Percentiles rank a stretch among this genome's conserved stretches.
These are phyloP conservation scores for Cytospora piceicola DNA, from an alignment of 2,329 filamentous ascomycete species.

Conservation along the genomic window DNA sequence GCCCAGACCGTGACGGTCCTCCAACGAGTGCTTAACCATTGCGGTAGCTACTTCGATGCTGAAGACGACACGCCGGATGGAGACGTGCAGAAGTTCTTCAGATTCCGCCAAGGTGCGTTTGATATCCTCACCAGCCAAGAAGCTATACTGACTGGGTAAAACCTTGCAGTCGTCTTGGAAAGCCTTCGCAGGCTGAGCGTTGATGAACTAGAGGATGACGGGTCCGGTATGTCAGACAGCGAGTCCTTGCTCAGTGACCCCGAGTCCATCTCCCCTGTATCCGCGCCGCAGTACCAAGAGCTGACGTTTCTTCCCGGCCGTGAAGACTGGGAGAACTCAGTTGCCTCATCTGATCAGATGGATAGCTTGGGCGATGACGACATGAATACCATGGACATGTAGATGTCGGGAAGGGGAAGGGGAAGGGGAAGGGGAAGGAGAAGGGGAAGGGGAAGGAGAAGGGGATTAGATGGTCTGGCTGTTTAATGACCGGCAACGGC, in stretches of 20 bases:
- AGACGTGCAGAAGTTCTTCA: conserved; percentile 40
- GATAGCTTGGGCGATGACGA: conserved; percentile 54
- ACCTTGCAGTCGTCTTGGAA: conserved; percentile 46
- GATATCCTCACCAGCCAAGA: too few relatives aligned
- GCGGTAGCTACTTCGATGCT: conserved; percentile 45
- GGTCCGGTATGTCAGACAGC: conserved; percentile 57
- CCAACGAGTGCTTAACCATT: conserved; percentile 48
- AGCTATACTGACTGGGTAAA: not conserved
- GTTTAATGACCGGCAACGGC: not conserved
- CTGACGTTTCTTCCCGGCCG: conserved; percentile 16
- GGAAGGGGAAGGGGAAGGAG: not conserved
- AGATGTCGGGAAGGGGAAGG: not conserved
- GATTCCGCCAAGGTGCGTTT: conserved; percentile 45
- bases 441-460: too few relatives aligned
- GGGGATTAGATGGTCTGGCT: not conserved
- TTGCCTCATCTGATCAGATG: conserved; percentile 58
- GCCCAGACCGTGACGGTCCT: conserved; percentile 48
- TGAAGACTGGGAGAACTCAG: conserved; percentile 59
- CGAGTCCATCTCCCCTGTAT: not conserved
- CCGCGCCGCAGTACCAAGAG: conserved; percentile 17
- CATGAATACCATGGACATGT: conserved; percentile 40
- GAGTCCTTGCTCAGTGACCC: conserved; percentile 35
- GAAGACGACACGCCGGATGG: conserved; percentile 41
- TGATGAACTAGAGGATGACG: conserved; percentile 62
- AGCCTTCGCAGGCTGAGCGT: conserved; percentile 59